A percentile compares a stretch with the other conserved stretches of the same genome.
These are phyloP conservation scores for Lipomyces oligophaga DNA, from an alignment of 805 yeast genomes.

Conservation along the genomic window DNA sequence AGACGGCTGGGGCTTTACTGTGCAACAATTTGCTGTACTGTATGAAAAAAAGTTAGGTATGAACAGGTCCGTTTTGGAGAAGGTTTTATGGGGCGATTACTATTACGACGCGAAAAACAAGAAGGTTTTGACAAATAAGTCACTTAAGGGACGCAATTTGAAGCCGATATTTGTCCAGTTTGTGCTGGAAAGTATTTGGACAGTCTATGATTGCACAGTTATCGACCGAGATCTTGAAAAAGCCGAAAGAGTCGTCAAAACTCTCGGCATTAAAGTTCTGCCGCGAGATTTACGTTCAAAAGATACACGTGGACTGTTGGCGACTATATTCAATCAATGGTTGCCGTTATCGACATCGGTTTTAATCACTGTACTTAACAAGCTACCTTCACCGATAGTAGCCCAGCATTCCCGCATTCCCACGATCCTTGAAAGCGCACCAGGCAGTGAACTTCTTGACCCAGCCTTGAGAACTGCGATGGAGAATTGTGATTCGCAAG, in stretches of 20 bases:
- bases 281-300: conserved; percentile 78
- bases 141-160: conserved; percentile 55
- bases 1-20: conserved; percentile 97
- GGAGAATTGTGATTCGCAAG: conserved; percentile 60
- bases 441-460: conserved; percentile 50
- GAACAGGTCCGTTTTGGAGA: conserved; percentile 69
- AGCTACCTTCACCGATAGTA: conserved; percentile 73
- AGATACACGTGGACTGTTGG: conserved; percentile 62
- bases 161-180: conserved; percentile 86
- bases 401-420: conserved; percentile 75
- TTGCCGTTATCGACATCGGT: conserved; percentile 86
- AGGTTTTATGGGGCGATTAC: conserved; percentile 95
- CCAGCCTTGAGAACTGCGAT: conserved; percentile 51
- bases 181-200: conserved; percentile 88
- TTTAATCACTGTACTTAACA: conserved; percentile 76
- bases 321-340: conserved; percentile 84
- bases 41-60: conserved; percentile 83
- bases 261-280: conserved; percentile 61
- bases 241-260: conserved; percentile 66
- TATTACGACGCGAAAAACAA: conserved; percentile 86
- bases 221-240: conserved; percentile 64
- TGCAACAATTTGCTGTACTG: conserved; percentile 81
- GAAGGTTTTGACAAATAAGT: conserved; percentile 62
- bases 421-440: conserved; percentile 57
- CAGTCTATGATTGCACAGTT: conserved; percentile 70